Evolutionary conservation across 768 basidiomycete genomes (phyloP), one percentile per base, ranked within the genome.

Genomic region (Termitomyces sp.): DNA sequence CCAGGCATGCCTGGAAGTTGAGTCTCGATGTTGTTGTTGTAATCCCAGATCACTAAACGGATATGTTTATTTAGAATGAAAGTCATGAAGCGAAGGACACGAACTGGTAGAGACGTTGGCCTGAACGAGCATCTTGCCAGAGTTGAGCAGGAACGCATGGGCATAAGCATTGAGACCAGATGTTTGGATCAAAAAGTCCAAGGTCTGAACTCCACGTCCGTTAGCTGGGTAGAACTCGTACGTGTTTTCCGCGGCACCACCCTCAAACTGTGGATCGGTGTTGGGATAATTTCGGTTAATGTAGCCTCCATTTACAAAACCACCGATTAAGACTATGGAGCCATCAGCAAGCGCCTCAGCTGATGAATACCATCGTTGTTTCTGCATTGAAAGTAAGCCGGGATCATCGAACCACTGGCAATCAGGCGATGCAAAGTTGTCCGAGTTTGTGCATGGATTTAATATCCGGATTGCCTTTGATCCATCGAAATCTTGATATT

Each of bases 401-500:
- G 82, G 74, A 37, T 90, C 77, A 63, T 92, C 90, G 66, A 82
- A 90, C 88, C 89, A 90, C 62, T 82, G 77, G 61, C 90, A 92
- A 3, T 78, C 59, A 1, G 79, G 3, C 4, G 77, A 76, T 5
- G 73, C 56, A 61, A 85, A 77, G 63, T 85, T 69, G 58, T 81
- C 74, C 1, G 72, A 60, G 54, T 69, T 66, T 57, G 69, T 77
- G 69, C 94, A 96, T 5, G 92, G 87, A 63, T 87, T 85, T 54
- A 98, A 78, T 66, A 94, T 75, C 55, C 94, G 89, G 66, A 96
- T 92, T 26, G 88, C 77, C 56, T 80, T 84, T n/a, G 83, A 79
- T 54, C 95, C 94, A 66, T 94, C 92, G 60, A 84, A 91, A 69
- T 96, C 88, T 58, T 85, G 74, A 70, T 92, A 95, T 13, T 74